Evolutionary conservation across 1,284 basidiomycete species (phyloP).

Genomic region (Coniophora puteana): DNA sequence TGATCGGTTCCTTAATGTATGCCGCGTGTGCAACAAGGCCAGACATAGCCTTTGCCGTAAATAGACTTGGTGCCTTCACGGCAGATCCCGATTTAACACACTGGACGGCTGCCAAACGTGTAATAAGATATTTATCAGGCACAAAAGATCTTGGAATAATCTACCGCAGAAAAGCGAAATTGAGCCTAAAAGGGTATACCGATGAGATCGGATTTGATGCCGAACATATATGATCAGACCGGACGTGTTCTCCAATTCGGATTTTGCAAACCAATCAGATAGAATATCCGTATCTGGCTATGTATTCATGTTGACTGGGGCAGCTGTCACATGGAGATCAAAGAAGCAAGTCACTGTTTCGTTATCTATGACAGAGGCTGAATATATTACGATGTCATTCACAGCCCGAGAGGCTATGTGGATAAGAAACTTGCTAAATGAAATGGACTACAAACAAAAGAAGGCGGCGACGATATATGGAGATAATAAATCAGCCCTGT

Average conservation of each 20-base stretch:
- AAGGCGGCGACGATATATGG: no score
- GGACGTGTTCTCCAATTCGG: no score
- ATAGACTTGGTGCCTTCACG: background rate
- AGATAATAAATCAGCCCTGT: no score
- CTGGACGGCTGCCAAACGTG: conserved; percentile 1
- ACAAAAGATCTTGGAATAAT: background rate
- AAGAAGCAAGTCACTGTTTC: conserved; percentile 8
- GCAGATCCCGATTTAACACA: conserved; percentile 1
- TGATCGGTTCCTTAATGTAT: conserved; percentile 6
- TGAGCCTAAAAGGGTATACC: no score
- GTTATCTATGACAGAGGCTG: background rate
- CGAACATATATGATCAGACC: no score
- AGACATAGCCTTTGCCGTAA: conserved; percentile 1
- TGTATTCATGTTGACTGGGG: background rate
- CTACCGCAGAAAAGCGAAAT: no score
- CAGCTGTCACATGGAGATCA: conserved; percentile 7
- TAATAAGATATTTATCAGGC: conserved; percentile 5
- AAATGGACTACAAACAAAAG: no score
- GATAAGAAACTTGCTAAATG: background rate
- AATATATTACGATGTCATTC: conserved; percentile 9
- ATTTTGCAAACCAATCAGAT: no score
- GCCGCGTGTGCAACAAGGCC: background rate
- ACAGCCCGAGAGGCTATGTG: conserved; percentile 5
- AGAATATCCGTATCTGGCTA: conserved; percentile 5
- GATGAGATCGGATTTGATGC: no score